Base-by-base conservation (phyloP, 306 rosid species). In the Oxytropis ochrocephala region DNA sequence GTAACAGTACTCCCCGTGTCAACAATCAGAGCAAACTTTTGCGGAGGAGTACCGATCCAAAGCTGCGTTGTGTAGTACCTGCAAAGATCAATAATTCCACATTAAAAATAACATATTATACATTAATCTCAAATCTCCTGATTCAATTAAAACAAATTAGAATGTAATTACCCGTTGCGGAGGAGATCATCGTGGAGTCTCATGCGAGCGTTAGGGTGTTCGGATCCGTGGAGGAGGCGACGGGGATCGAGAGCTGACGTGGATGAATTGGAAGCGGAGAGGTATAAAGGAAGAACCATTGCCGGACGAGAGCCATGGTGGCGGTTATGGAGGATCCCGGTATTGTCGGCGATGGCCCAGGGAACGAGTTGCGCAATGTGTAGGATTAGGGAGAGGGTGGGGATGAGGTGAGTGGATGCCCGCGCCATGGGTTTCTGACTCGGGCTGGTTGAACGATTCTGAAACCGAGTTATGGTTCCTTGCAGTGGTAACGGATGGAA, bases 1-100 rank as follows among this genome's bases (percentile, higher is more conserved):
- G 99, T 94, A 27, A 94, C 96, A 38, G 97, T 85, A 81, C 99
- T 94, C 42, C 99, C 99, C 5, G 99, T 88, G 67, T 94, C 99
- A 46, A 94, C 99, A 66, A 94, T 94, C 8, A 94, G 95, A 30
- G 97, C 88, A 64, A 94, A 94, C 77, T 44, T 77, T 82, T 94
- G 99, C 12, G 97, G 97, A 48, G 97, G 99, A 66, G 96, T 88
- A 39, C 99, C 99, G 83, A 94, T 91, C 96, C 88, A 91, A 35
- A 94, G 88, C 83, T 89, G 84, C 47, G 96, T 88, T 3, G 99
- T 91, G 60, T 91, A 91, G 47, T 94, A 94, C 70, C 98, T 94
- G 55, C 41, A 74, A 47, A 39, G 44, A 39, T 50, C 24, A 44
- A 74, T 51, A 33, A 58, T 59, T 66, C 48, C 75, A 39, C 46